Percentiles rank a stretch among this genome's conserved stretches.
These are phyloP conservation scores for Termitomyces heimii DNA, from an alignment of 768 basidiomycete species.

Conservation along the genomic window DNA sequence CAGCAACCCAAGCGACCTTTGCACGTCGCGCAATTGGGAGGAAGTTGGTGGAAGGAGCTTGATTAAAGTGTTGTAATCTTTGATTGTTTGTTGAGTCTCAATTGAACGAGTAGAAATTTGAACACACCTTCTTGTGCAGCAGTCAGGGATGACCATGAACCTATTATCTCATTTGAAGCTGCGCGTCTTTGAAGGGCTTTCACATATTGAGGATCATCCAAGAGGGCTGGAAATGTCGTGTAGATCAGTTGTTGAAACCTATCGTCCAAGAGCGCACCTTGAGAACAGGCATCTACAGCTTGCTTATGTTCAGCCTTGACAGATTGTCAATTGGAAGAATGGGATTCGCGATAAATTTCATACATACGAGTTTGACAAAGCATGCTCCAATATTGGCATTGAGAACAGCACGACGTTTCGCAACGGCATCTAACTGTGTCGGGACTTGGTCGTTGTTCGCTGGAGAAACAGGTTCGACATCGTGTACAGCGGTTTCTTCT, in stretches of 20 bases:
- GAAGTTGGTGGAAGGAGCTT: slow-evolving; percentile 54
- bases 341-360: background rate
- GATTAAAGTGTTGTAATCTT: slow-evolving; percentile 78
- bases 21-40: slow-evolving; percentile 40
- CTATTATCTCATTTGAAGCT: slow-evolving; percentile 71
- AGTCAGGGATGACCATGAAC: slow-evolving; percentile 78
- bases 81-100: background rate
- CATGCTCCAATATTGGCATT: slow-evolving; percentile 91
- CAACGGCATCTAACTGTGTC: slow-evolving; percentile 28
- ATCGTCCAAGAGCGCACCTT: slow-evolving; percentile 39
- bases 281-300: slow-evolving; percentile 73
- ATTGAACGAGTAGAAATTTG: background rate
- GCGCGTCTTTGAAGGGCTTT: slow-evolving; percentile 92
- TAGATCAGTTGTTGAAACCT: slow-evolving; percentile 21
- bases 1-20: slow-evolving; percentile 44
- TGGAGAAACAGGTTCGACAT: slow-evolving; percentile 17
- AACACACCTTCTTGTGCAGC: slow-evolving; percentile 76
- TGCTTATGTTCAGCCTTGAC: slow-evolving; percentile 70
- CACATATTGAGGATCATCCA: slow-evolving; percentile 77
- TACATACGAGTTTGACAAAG: slow-evolving; percentile 66
- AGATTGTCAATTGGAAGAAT: slow-evolving; percentile 3
- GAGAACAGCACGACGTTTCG: slow-evolving; percentile 62
- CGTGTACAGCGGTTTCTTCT: slow-evolving; percentile 12
- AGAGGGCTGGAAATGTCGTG: slow-evolving; percentile 28
- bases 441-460: slow-evolving; percentile 9